phyloP scores from a whole-genome alignment of 495 filamentous ascomycete genomes.

The Hyaloscypha finlandica region DNA sequence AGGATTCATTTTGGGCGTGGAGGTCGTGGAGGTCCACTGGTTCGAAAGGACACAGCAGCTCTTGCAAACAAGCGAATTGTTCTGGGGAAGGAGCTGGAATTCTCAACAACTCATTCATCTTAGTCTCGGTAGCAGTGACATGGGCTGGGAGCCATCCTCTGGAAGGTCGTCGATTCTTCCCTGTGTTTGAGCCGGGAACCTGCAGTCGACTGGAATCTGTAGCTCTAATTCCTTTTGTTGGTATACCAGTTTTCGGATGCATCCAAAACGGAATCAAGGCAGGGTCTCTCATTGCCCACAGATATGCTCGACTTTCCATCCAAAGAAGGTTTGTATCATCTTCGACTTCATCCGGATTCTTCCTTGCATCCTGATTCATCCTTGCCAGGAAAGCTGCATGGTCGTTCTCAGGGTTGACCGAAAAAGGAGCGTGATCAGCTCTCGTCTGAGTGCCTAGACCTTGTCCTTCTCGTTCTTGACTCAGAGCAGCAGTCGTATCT shows the following conservation, averaged over 20 bases:
- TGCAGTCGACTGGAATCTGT: not conserved
- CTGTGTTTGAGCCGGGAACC: not conserved
- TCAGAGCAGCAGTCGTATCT: not conserved
- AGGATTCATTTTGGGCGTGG: not conserved
- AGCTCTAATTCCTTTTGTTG: conserved; percentile 4
- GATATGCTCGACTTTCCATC: conserved; percentile 25
- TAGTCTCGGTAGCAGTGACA: conserved; percentile 3
- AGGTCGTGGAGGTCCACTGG: not conserved
- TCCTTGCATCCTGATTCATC: conserved; percentile 8
- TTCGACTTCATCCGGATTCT: conserved; percentile 13
- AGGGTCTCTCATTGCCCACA: conserved; percentile 23
- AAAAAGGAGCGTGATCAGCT: conserved; percentile 28
- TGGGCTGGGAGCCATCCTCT: conserved; percentile 11
- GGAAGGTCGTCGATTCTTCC: not conserved
- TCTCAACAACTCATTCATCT: conserved; percentile 11
- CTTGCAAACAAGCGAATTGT: not conserved
- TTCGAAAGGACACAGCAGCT: not conserved
- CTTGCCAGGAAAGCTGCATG: conserved; percentile 21
- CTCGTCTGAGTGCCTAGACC: conserved; percentile 23
- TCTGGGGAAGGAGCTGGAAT: not conserved
- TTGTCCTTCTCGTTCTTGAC: conserved; percentile 3
- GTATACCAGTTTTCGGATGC: conserved; percentile 27
- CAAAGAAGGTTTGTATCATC: conserved; percentile 17
- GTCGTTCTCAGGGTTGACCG: conserved; percentile 16
- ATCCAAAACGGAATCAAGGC: conserved; percentile 28